These are phyloP conservation scores for Phytopythium delawarense DNA, from an alignment of 352 stramenopile species.

Conservation along the genomic window DNA sequence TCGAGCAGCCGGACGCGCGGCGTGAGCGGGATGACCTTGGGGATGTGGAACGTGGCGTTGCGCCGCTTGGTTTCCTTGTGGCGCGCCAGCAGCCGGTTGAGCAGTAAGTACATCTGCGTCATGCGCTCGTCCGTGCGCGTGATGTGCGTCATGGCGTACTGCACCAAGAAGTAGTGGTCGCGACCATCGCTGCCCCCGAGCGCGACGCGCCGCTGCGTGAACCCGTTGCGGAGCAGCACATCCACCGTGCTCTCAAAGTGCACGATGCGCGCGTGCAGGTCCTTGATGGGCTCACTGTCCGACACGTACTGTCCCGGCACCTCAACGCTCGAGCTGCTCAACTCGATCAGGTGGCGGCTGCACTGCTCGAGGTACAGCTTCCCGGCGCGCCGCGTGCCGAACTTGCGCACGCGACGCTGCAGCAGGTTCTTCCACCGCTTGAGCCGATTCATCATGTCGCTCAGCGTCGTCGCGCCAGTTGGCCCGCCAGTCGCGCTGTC, in stretches of 20 bases:
- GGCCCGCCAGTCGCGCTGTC: conserved; percentile 12
- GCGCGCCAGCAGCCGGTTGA: conserved; percentile 81
- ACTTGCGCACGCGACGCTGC: conserved; percentile 75
- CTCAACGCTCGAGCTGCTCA: conserved; percentile 86
- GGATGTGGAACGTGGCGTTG: conserved; percentile 87
- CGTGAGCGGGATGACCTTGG: conserved; percentile 91
- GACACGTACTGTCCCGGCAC: conserved; percentile 91
- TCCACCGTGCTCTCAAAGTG: conserved; percentile 88
- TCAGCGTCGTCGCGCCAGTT: conserved; percentile 44
- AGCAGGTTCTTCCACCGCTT: conserved; percentile 91
- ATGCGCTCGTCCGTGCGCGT: conserved; percentile 93
- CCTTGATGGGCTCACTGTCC: conserved; percentile 89
- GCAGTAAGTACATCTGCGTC: conserved; percentile 91
- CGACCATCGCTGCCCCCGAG: conserved; percentile 88
- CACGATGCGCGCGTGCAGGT: conserved; percentile 88
- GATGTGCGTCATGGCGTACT: conserved; percentile 92
- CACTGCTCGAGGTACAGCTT: conserved; percentile 84
- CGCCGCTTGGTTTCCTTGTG: conserved; percentile 88
- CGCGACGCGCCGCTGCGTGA: conserved; percentile 88
- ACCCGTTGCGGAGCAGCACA: conserved; percentile 82
- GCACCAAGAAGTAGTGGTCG: conserved; percentile 90
- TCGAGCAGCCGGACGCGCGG: conserved; percentile 86
- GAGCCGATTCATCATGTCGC: conserved; percentile 85
- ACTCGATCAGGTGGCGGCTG: conserved; percentile 86
- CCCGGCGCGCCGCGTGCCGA: conserved; percentile 61